Base-by-base conservation (phyloP, 192 early-diverging fungal genomes). In the Chytriomyces sp. region DNA sequence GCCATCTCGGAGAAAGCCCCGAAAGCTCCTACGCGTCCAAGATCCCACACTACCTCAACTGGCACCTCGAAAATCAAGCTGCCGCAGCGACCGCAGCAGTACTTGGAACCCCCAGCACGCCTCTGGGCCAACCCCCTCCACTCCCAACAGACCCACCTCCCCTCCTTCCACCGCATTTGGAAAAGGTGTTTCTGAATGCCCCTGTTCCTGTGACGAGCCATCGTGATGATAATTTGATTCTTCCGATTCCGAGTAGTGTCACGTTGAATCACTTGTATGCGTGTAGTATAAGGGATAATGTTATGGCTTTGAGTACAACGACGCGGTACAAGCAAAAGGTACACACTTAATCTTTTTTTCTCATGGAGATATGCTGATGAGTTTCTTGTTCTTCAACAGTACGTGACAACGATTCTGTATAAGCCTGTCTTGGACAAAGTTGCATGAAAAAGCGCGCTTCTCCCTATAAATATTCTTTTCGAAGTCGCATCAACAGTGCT, bases 241-340 rank as follows among this genome's bases (percentile, higher is more conserved):
- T 99, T 13, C 94, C 94, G 0, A 92, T 94, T 24, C 97, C 97
- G 7, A 94, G 94, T 72, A 94, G 96, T 77, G 97, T 97, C 11
- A 92, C 92, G 26, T 80, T 99, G 70, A 98, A 98, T 79, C 97
- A 99, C 80, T 82, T 99, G 57, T 98, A 97, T 80, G 96, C 97
- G 6, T 97, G 94, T 78, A 94, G 93, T 10, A 98, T 99, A 66
- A 90, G 93, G 69, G 94, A 98, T 71, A 94, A 95, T 11, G 96
- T 99, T 18, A 94, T 99, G 93, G 96, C 96, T 13, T 86, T 99
- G 50, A 92, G 92, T 43, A 90, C 88, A 35, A 98, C 97, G 13
- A 89, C 93, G 45, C 89, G 97, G 67, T 99, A 99, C 80, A 87
- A 94, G 64, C 94, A 94, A 74, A 99, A 99, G 92, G 86, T 89